Evolutionary conservation across 371 early-diverging fungal species (phyloP).

Genomic region (Coemansia linderi): DNA sequence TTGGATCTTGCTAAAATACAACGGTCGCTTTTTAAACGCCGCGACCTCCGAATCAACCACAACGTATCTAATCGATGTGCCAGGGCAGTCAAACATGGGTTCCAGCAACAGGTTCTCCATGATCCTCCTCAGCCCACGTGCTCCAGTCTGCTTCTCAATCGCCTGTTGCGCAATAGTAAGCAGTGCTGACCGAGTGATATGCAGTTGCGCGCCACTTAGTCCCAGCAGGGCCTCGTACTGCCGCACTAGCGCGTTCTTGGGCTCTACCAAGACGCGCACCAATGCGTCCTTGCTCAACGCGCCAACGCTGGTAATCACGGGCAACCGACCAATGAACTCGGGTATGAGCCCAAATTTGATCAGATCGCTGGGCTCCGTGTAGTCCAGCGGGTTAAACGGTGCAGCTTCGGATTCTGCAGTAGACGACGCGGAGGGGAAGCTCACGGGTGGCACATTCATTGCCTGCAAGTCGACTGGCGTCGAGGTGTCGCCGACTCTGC

Average conservation of each 20-base stretch:
- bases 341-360: constrained; percentile 88
- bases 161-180: constrained; percentile 73
- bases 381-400: constrained; percentile 58
- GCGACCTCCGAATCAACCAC: constrained; percentile 72
- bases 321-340: constrained; percentile 87
- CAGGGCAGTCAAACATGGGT: constrained; percentile 83
- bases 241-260: constrained; percentile 79
- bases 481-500: constrained; percentile 39
- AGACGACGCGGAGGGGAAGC: constrained; percentile 14
- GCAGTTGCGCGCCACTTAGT: constrained; percentile 67
- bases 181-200: constrained; percentile 74
- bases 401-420: background rate
- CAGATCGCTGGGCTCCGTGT: constrained; percentile 79
- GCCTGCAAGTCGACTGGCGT: constrained; percentile 32
- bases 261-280: constrained; percentile 79
- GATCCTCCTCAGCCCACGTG: constrained; percentile 83
- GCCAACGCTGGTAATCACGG: constrained; percentile 82
- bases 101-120: constrained; percentile 79
- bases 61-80: constrained; percentile 68
- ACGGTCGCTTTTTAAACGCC: constrained; percentile 60
- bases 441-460: constrained; percentile 33
- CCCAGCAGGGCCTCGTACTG: constrained; percentile 81
- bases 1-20: constrained; percentile 67
- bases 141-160: constrained; percentile 83
- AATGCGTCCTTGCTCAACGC: constrained; percentile 71